These are phyloP conservation scores for Aspergillus eucalypticola DNA, from an alignment of 2,329 filamentous ascomycete species.

Conservation along the genomic window DNA sequence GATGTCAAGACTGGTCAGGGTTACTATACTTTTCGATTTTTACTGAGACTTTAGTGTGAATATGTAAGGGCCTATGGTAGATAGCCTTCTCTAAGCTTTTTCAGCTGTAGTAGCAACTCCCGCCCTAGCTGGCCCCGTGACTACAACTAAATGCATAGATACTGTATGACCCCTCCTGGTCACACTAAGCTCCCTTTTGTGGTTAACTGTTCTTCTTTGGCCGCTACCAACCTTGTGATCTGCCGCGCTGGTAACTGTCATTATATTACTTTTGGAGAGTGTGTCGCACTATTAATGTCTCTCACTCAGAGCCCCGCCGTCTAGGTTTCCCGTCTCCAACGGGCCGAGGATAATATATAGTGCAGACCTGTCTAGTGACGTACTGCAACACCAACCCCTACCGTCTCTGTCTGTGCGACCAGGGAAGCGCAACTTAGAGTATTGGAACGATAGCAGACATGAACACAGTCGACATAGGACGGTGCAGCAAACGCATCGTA, in stretches of 20 bases:
- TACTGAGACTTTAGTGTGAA: too few relatives aligned
- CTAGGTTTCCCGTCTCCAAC: neutral
- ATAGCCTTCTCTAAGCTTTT: neutral
- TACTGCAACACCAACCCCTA: neutral
- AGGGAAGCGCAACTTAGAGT: neutral
- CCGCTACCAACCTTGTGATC: neutral
- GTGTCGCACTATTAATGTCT: neutral
- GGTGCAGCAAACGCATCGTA: conserved; percentile 78
- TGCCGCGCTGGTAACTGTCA: neutral
- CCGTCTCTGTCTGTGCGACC: neutral
- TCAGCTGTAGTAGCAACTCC: neutral
- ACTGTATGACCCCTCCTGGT: neutral
- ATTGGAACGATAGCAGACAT: conserved; percentile 40
- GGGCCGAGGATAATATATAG: neutral
- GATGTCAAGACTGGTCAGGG: neutral
- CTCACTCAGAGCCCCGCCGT: too few relatives aligned
- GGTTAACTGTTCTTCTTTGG: neutral
- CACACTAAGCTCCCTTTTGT: neutral
- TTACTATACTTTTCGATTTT: too few relatives aligned
- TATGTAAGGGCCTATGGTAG: neutral
- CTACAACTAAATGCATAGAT: neutral
- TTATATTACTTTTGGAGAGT: neutral
- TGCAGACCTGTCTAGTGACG: neutral
- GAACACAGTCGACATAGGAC: conserved; percentile 72
- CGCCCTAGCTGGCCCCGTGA: neutral